phyloP scores from a whole-genome alignment of 2,329 filamentous ascomycete genomes.

The Dactylellina sp. region DNA sequence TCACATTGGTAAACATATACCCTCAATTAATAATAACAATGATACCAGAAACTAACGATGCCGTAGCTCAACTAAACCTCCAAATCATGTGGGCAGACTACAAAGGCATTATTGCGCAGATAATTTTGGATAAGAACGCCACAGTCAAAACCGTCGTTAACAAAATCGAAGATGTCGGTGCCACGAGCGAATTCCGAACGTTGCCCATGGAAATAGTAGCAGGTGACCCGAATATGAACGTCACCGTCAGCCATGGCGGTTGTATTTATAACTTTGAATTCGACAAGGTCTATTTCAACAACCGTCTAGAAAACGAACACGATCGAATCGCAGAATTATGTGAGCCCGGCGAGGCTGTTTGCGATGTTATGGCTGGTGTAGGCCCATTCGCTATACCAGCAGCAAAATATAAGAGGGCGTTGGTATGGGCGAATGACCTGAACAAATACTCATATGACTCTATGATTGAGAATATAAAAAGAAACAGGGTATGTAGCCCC shows the following conservation, averaged over 20 bases:
- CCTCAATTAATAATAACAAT: slow-evolving; percentile 32
- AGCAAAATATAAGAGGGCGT: slow-evolving; percentile 81
- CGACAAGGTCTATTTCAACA: slow-evolving; percentile 98
- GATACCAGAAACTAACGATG: slow-evolving; percentile 3
- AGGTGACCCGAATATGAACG: slow-evolving; percentile 83
- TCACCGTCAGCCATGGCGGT: slow-evolving; percentile 81
- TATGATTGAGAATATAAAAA: slow-evolving; percentile 75
- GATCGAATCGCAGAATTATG: slow-evolving; percentile 79
- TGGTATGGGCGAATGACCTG: slow-evolving; percentile 96
- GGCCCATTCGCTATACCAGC: slow-evolving; percentile 94
- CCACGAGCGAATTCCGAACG: slow-evolving; percentile 86
- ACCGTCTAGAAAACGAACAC: slow-evolving; percentile 88
- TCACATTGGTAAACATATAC: slow-evolving; percentile 75
- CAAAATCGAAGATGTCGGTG: slow-evolving; percentile 89
- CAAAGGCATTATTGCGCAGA: slow-evolving; percentile 84
- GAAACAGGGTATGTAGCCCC: slow-evolving; percentile 77
- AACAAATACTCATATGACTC: slow-evolving; percentile 87
- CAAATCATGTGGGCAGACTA: slow-evolving; percentile 84
- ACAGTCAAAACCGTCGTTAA: slow-evolving; percentile 89
- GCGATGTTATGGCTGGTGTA: slow-evolving; percentile 97
- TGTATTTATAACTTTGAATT: slow-evolving; percentile 96
- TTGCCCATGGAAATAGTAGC: slow-evolving; percentile 92
- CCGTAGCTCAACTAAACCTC: slow-evolving; percentile 84
- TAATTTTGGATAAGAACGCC: slow-evolving; percentile 90
- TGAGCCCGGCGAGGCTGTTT: slow-evolving; percentile 85